phyloP scores from a whole-genome alignment of 2,329 filamentous ascomycete species.

The Scytalidium lignicola region DNA sequence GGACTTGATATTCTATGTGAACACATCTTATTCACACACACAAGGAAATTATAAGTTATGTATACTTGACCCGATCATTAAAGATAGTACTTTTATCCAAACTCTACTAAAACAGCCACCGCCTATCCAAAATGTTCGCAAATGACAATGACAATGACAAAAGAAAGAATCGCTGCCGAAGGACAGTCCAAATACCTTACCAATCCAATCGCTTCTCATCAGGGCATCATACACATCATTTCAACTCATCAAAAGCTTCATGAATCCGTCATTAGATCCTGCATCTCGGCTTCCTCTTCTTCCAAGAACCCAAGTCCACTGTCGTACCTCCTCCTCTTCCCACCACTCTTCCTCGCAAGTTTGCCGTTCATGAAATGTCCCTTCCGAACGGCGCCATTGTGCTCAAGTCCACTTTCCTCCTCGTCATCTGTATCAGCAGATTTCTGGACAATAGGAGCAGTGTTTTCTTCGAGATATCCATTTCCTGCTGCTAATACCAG shows the following conservation, averaged over 20 bases:
- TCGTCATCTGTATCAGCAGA: background rate
- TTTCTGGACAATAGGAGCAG: background rate
- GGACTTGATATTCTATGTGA: no score
- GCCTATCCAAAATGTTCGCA: no score
- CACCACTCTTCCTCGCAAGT: slow-evolving; percentile 22
- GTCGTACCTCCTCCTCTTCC: slow-evolving; percentile 45
- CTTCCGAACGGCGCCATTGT: slow-evolving; percentile 7
- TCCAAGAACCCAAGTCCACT: slow-evolving; percentile 51
- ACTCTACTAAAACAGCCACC: no score
- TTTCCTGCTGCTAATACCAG: slow-evolving; percentile 42
- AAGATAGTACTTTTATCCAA: no score
- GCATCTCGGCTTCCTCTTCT: slow-evolving; percentile 35
- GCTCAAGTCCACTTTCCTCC: background rate
- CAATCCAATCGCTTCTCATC: background rate
- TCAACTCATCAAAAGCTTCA: background rate
- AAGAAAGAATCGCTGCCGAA: background rate
- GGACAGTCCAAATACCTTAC: background rate
- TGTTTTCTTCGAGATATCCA: slow-evolving; percentile 31
- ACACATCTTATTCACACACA: no score
- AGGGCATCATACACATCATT: background rate
- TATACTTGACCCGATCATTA: no score
- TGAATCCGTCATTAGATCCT: background rate
- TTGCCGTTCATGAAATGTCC: slow-evolving; percentile 17
- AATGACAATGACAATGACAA: background rate
- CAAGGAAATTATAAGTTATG: no score